Evolutionary conservation across 805 yeast species (phyloP), one percentile per base, ranked within the genome.

Genomic region (Saccharomycopsis malanga): DNA sequence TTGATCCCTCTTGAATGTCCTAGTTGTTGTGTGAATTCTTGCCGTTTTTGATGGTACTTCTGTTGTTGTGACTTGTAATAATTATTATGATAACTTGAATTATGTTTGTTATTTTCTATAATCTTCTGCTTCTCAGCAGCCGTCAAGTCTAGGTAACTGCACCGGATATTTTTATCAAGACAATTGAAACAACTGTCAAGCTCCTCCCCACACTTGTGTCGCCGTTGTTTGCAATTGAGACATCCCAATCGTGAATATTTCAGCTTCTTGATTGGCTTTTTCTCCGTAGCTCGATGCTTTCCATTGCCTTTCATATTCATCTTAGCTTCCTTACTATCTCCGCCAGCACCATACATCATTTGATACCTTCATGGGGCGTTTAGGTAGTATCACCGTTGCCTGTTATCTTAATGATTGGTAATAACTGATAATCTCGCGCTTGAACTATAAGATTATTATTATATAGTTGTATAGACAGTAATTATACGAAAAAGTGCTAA

Each of bases 31-130:
- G 73, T 46, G 95, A 71, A 1, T 98, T 98, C 15, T 95, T 88
- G 42, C 95, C 78, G 58, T 86, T 95, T 30, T 88, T 79, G 34
- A 93, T 77, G 0, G 98, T 93, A 27, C 30, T 27, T 9, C 30
- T 27, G 30, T 12, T 12, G 30, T 12, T 27, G 12, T n/a, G n/a
- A n/a, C n/a, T 41, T 41, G 21, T 15, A n/a, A 23, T 4, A 7
- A 14, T 41, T 41, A 23, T 29, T n/a, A n/a, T 39, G 32, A 23
- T n/a, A 18, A 36, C 37, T 32, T 4, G 21, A 24, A 37, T 37
- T 39, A 14, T 38, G 35, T 17, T 27, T 21, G 20, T 46, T 36
- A 14, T 23, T 42, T 6, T 45, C 41, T 35, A 42, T 42, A 9
- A 50, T 45, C 20, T 30, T 41, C 29, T 51, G 50, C 25, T 34